Evolutionary conservation across 208 protist genomes (phyloP).

Genomic region (Leptomonas pyrrhocoris): DNA sequence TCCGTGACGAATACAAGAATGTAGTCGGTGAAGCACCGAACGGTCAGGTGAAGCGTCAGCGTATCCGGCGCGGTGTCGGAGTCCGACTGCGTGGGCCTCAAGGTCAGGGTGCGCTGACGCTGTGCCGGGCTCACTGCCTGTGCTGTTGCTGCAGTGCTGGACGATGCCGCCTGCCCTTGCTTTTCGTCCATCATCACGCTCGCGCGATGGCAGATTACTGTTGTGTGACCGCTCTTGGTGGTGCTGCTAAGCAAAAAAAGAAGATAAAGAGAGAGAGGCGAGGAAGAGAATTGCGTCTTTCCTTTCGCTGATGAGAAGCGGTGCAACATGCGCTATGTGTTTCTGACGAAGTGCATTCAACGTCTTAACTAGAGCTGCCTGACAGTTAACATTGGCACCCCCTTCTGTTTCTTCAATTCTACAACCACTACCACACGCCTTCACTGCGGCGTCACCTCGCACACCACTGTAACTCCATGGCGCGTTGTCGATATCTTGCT

Average conservation of each 20-base stretch:
- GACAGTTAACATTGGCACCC: too few relatives aligned
- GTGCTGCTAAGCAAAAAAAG: background rate
- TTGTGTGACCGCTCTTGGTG: background rate
- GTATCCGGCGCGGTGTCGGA: background rate
- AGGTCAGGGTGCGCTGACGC: conserved; percentile 28
- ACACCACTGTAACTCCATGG: too few relatives aligned
- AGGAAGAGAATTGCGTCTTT: too few relatives aligned
- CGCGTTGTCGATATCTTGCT: too few relatives aligned
- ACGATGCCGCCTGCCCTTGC: background rate
- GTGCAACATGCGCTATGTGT: too few relatives aligned
- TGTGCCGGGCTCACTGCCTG: conserved; percentile 27
- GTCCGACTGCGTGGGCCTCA: conserved; percentile 1
- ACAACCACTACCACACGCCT: too few relatives aligned
- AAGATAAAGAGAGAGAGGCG: background rate
- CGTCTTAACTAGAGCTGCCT: too few relatives aligned
- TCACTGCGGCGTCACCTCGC: too few relatives aligned
- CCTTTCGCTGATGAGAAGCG: too few relatives aligned
- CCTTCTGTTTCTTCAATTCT: too few relatives aligned
- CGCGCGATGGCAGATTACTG: background rate
- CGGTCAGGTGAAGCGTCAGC: conserved; percentile 52
- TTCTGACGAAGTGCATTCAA: too few relatives aligned
- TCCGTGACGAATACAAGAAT: conserved; percentile 78
- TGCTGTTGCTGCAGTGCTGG: conserved; percentile 11
- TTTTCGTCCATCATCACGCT: too few relatives aligned
- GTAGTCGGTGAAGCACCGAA: conserved; percentile 71